Base-by-base conservation (phyloP, 2,329 filamentous ascomycete species). In the Talaromyces sp. region DNA sequence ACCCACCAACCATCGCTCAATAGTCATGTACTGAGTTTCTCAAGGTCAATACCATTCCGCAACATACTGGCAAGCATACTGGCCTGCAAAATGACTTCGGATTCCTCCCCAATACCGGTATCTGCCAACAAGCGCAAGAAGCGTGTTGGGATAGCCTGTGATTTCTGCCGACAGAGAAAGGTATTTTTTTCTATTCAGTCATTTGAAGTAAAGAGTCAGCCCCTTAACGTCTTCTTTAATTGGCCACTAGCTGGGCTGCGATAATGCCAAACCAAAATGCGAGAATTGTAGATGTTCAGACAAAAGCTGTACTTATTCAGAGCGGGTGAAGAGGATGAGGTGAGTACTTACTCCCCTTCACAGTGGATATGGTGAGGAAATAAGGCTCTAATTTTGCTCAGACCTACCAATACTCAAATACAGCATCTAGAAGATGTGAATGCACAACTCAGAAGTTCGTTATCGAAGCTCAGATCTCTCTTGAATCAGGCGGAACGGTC, bases 211-310 rank as follows among this genome's bases (percentile, higher is more conserved):
- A 19, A 10, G 2, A 8, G 1, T 2, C 9, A 22, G 9, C 19
- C 22, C 17, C 17, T 39, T 5, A 39, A 17, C 41, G 52, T 6
- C 56, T 33, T 41, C 21, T 41, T 7, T 52, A 19, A 3, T 10
- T n/a, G n/a, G n/a, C n/a, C n/a, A 19, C 5, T 60, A 81, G 79
- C 75, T 81, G 67, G 80, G 78, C 63, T 81, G 79, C 64, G 78
- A 77, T 58, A 73, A 73, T 21, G 75, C 76, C 48, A 67, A 71
- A 53, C 78, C 78, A 2, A 66, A 65, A 31, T 81, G 79, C 60
- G 70, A 72, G 33, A 80, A 78, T 62, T 81, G 79, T 64, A 69
- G 71, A 57, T 73, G 71, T 1, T 78, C 80, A 60, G 75, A 71
- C 6, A 73, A 75, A 52, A 73, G 74, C 15, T 80, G 79, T 57